Evolutionary conservation across 176 grass and related monocot species (phyloP).

Genomic region (Triticum dicoccoides): DNA sequence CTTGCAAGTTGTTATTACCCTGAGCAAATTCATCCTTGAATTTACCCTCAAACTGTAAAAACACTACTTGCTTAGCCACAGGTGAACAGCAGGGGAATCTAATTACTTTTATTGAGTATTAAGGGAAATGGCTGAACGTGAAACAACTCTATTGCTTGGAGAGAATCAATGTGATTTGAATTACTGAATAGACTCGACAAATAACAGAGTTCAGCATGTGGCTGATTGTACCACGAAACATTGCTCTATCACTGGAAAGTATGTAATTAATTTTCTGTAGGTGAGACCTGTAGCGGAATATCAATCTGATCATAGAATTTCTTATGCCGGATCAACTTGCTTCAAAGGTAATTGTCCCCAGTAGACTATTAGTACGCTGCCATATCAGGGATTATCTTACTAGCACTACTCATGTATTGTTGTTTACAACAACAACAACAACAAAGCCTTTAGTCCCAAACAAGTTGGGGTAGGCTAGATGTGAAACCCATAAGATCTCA

Average conservation of each 20-base stretch:
- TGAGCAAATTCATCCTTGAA: constrained; percentile 52
- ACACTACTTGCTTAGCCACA: constrained; percentile 18
- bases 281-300: background rate
- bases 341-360: constrained; percentile 12
- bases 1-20: constrained; percentile 25
- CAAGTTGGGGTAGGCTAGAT: too few relatives aligned
- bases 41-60: constrained; percentile 61
- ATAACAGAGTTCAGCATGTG: constrained; percentile 14
- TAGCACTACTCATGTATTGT: constrained; percentile 16
- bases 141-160: background rate
- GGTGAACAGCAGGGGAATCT: background rate
- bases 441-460: too few relatives aligned
- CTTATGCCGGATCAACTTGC: constrained; percentile 13
- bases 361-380: background rate
- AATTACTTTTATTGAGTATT: background rate
- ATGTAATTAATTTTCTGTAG: background rate
- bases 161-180: background rate
- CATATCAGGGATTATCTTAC: background rate
- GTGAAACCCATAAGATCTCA: too few relatives aligned
- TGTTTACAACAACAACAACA: too few relatives aligned
- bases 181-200: background rate
- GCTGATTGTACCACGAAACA: background rate
- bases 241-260: background rate
- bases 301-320: background rate
- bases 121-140: background rate